These are phyloP conservation scores for Astrocystis sublimbata DNA, from an alignment of 495 filamentous ascomycete genomes.

Conservation along the genomic window DNA sequence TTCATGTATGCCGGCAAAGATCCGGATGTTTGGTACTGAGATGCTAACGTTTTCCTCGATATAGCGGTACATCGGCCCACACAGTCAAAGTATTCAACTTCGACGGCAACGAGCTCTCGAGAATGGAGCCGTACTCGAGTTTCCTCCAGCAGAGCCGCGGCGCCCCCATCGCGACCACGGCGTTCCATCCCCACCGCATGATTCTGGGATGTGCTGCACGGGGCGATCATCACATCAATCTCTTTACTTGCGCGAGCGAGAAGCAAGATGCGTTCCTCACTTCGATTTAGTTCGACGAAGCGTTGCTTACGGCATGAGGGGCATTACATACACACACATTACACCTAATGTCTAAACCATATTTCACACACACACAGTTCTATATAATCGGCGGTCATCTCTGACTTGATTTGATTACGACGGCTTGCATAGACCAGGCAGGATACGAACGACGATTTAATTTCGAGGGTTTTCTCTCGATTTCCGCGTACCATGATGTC, in stretches of 20 bases:
- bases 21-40: constrained; percentile 33
- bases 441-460: no score
- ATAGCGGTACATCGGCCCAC: constrained; percentile 82
- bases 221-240: constrained; percentile 70
- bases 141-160: constrained; percentile 79
- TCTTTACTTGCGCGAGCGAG: constrained; percentile 62
- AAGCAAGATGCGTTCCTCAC: constrained; percentile 30
- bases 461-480: no score
- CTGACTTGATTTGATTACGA: constrained; percentile 6
- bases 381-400: constrained; percentile 1
- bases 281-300: constrained; percentile 13
- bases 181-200: constrained; percentile 95
- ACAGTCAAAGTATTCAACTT: constrained; percentile 91
- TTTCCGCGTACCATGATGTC: no score
- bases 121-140: constrained; percentile 81
- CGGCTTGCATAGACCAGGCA: constrained; percentile 7
- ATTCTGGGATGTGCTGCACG: constrained; percentile 81
- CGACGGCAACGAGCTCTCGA: constrained; percentile 71
- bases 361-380: neutral
- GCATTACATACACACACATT: neutral
- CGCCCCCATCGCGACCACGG: constrained; percentile 79
- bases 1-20: neutral
- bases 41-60: no score
- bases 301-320: neutral
- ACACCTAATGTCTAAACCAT: neutral